A percentile compares a stretch with the other conserved stretches of the same genome.
Conservation (phyloP, 352 stramenopile species). For the Phytophthora pluvialis region DNA sequence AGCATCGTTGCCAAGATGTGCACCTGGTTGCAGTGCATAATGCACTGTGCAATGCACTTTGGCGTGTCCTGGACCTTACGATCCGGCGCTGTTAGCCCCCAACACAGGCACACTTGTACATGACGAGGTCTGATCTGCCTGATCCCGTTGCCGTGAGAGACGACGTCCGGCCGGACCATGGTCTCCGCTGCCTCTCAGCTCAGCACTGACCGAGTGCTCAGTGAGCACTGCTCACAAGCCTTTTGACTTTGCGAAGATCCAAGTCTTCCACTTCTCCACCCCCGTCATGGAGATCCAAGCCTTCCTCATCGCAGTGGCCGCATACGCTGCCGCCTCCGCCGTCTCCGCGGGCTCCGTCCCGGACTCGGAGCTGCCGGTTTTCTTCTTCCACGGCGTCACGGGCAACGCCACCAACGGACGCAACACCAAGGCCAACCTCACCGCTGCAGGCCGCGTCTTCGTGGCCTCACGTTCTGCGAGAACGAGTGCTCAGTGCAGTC, state of each 20-base stretch:
- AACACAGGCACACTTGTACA: too few relatives aligned
- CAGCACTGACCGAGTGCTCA: neutral
- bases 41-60: neutral
- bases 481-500: slow-evolving; percentile 42
- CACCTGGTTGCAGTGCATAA: neutral
- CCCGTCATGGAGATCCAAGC: slow-evolving; percentile 22
- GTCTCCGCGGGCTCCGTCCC: slow-evolving; percentile 4
- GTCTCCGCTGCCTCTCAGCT: slow-evolving; percentile 13
- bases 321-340: neutral
- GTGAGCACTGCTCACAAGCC: too few relatives aligned
- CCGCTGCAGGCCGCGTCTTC: slow-evolving; percentile 38
- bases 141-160: slow-evolving; percentile 1
- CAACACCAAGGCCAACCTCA: slow-evolving; percentile 44
- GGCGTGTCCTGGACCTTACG: slow-evolving; percentile 5
- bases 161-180: slow-evolving; percentile 1
- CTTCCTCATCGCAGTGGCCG: slow-evolving; percentile 20
- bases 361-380: slow-evolving; percentile 39
- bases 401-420: slow-evolving; percentile 33
- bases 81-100: slow-evolving; percentile 8
- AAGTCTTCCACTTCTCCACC: slow-evolving; percentile 6
- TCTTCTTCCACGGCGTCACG: slow-evolving; percentile 62
- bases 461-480: slow-evolving; percentile 48
- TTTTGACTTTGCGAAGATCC: slow-evolving; percentile 18
- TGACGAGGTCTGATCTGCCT: slow-evolving; percentile 13
- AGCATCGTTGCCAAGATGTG: neutral